phyloP scores from a whole-genome alignment of 1,284 basidiomycete species.

The Nidula niveotomentosa region DNA sequence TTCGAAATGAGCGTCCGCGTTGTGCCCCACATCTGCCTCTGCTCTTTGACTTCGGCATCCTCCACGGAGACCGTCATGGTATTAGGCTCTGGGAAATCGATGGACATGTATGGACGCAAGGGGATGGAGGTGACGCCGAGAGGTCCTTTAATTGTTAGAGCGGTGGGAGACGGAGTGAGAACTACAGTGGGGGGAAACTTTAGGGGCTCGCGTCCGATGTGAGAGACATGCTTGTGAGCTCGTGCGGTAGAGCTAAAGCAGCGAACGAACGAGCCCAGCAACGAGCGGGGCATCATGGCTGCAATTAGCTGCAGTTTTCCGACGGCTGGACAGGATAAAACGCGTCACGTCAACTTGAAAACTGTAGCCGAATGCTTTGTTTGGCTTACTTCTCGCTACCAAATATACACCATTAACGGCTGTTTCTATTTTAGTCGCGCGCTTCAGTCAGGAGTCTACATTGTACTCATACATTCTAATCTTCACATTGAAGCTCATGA shows the following conservation, averaged over 20 bases:
- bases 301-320: not conserved
- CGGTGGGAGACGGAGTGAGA: slow-evolving; percentile 50
- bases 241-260: slow-evolving; percentile 44
- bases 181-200: slow-evolving; percentile 67
- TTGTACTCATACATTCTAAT: no score
- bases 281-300: slow-evolving; percentile 26
- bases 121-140: slow-evolving; percentile 72
- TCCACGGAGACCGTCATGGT: slow-evolving; percentile 67
- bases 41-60: slow-evolving; percentile 70
- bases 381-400: slow-evolving; percentile 9
- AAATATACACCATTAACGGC: slow-evolving; percentile 17
- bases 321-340: no score
- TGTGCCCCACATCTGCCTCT: slow-evolving; percentile 91
- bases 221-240: slow-evolving; percentile 49
- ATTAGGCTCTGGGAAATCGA: slow-evolving; percentile 52
- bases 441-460: no score
- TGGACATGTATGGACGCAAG: slow-evolving; percentile 67
- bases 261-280: slow-evolving; percentile 32
- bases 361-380: slow-evolving; percentile 8
- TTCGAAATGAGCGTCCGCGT: slow-evolving; percentile 90
- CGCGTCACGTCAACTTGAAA: no score
- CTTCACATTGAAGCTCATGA: slow-evolving; percentile 51
- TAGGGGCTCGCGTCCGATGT: slow-evolving; percentile 85
- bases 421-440: not conserved
- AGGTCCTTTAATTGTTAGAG: slow-evolving; percentile 71